Evolutionary conservation across 106 monocot species (phyloP).

Genomic region (Hemerocallis citrina): DNA sequence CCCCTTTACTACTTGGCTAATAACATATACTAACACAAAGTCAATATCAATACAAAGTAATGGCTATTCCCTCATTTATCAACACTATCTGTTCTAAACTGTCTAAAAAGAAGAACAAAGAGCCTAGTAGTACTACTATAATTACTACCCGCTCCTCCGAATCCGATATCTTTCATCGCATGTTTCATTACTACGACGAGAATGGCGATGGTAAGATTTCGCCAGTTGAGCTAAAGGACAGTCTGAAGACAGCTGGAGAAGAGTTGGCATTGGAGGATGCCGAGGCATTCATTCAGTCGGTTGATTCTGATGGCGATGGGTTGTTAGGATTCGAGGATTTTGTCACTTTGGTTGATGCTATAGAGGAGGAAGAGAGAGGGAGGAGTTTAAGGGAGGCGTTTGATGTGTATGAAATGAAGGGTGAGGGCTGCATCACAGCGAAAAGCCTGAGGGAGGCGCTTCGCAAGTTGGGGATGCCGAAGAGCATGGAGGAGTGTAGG

Average conservation of each 20-base stretch:
- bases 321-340: slow-evolving; percentile 32
- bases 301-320: slow-evolving; percentile 36
- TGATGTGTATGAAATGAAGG: slow-evolving; percentile 20
- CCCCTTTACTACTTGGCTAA: no score
- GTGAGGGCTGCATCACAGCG: slow-evolving; percentile 16
- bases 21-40: no score
- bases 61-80: no score
- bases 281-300: slow-evolving; percentile 16
- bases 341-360: slow-evolving; percentile 24
- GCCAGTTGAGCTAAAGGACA: slow-evolving; percentile 21
- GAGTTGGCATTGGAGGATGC: slow-evolving; percentile 36
- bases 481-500: slow-evolving; percentile 19
- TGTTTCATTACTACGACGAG: slow-evolving; percentile 28
- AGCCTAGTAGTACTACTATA: no score
- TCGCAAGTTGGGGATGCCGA: slow-evolving; percentile 9
- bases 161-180: no score
- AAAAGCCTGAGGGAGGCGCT: slow-evolving; percentile 18
- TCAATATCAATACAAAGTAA: no score
- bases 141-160: no score
- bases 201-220: slow-evolving; percentile 42
- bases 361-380: slow-evolving; percentile 22
- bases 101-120: no score
- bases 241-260: slow-evolving; percentile 19
- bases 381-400: slow-evolving; percentile 25
- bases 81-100: no score